Base-by-base conservation (phyloP, 768 basidiomycete genomes). In the Holtermanniella nyarrowii region DNA sequence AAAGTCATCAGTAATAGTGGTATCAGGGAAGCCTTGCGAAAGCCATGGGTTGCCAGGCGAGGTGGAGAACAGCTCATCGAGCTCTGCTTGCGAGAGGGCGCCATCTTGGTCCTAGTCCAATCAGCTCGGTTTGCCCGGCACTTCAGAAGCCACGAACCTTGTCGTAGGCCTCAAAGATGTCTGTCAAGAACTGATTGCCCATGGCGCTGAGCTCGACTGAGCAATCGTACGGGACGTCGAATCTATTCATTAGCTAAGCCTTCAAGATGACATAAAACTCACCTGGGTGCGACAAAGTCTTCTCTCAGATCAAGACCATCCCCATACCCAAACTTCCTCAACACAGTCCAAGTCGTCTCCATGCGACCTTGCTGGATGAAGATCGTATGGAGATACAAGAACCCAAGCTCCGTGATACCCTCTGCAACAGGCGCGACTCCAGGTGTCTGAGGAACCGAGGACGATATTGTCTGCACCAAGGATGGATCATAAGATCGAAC, bases 11-110 rank as follows among this genome's bases (percentile, higher is more conserved):
- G 86, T 82, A 42, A 89, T 77, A 4, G 88, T 88, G 12, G 82
- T 89, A 61, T 91, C 87, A 0, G 90, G 87, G 72, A 93, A 95
- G 44, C 84, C 86, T 62, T 86, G 84, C n/a, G 77, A 79, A 13
- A 80, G 77, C 93, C 93, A 99, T n/a, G 93, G 93, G 65, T 91
- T 91, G 1, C 90, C 93, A 0, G 93, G 90, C 13, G 89, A 87
- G 7, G 93, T 96, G 59, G 83, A 85, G 70, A 99, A 95, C 5
- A 96, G 74, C 23, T 88, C 84, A 24, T 85, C 81, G 25, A 99
- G 77, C 67, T 99, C 93, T 12, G 75, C 74, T 14, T 79, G 75
- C 39, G 86, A 90, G 44, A 99, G 70, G 0, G 91, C 90, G 43
- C 93, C 93, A 67, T 99, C 93, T 74, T 89, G 84, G 68, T 97